phyloP scores from a whole-genome alignment of 768 basidiomycete genomes.

The Sistotremastrum suecicum region DNA sequence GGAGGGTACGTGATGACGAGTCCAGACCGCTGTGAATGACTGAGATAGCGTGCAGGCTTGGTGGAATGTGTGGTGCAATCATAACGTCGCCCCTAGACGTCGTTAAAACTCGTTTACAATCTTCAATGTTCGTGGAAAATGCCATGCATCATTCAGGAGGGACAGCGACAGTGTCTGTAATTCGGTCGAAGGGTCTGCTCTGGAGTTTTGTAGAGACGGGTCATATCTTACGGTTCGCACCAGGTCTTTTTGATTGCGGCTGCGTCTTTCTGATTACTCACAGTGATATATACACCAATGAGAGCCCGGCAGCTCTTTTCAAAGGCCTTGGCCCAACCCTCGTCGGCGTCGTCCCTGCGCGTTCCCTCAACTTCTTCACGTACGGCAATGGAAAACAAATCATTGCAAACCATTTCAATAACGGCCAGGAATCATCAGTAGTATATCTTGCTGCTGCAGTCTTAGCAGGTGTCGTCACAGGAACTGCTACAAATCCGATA shows the following conservation, averaged over 20 bases:
- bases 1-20: slow-evolving; percentile 50
- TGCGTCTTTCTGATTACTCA: neutral
- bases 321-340: slow-evolving; percentile 90
- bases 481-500: slow-evolving; percentile 91
- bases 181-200: slow-evolving; percentile 40
- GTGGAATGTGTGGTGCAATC: slow-evolving; percentile 95
- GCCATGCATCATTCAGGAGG: slow-evolving; percentile 17
- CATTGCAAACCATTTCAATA: slow-evolving; percentile 71
- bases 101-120: slow-evolving; percentile 94
- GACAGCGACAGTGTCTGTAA: slow-evolving; percentile 20
- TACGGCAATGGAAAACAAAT: slow-evolving; percentile 95
- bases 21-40: neutral
- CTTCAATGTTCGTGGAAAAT: slow-evolving; percentile 57
- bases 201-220: slow-evolving; percentile 95
- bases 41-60: slow-evolving; percentile 42
- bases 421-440: slow-evolving; percentile 65
- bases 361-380: slow-evolving; percentile 95
- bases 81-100: slow-evolving; percentile 97
- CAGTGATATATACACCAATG: slow-evolving; percentile 78
- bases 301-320: slow-evolving; percentile 82
- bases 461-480: slow-evolving; percentile 71
- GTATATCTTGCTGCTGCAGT: slow-evolving; percentile 84
- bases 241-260: neutral
- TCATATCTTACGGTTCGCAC: slow-evolving; percentile 66
- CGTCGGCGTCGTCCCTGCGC: slow-evolving; percentile 88